These are phyloP conservation scores for Arthrobotrys iridis DNA, from an alignment of 2,329 filamentous ascomycete genomes.

Conservation along the genomic window DNA sequence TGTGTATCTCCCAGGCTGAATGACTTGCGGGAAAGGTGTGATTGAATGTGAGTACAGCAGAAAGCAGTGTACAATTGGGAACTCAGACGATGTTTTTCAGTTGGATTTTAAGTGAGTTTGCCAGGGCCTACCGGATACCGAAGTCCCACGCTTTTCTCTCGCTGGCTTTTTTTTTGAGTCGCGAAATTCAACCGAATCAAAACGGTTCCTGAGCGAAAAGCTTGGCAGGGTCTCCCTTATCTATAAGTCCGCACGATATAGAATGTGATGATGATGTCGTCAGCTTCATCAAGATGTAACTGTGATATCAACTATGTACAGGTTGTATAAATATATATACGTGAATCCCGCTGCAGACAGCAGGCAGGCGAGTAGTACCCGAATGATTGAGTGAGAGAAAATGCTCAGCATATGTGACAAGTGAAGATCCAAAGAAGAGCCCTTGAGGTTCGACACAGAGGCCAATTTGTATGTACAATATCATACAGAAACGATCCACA, in stretches of 20 bases:
- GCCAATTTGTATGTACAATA: conserved; percentile 26
- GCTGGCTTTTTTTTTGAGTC: conserved; percentile 4
- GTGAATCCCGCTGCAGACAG: conserved; percentile 15
- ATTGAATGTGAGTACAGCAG: background rate
- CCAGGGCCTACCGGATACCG: conserved; percentile 45
- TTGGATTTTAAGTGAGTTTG: conserved; percentile 6
- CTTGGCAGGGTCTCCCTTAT: conserved; percentile 34
- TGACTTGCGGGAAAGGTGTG: background rate
- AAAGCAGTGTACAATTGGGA: background rate
- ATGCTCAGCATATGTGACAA: conserved; percentile 43
- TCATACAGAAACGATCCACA: conserved; percentile 11
- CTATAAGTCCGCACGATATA: too few species aligned
- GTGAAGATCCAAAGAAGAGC: conserved; percentile 44
- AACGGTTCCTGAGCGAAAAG: conserved; percentile 11
- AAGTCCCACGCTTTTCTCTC: conserved; percentile 28
- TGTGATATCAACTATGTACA: conserved; percentile 50
- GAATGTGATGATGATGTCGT: too few species aligned
- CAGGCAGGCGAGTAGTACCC: background rate
- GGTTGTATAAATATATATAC: conserved; percentile 28
- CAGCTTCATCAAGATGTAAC: too few species aligned
- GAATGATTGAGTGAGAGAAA: background rate
- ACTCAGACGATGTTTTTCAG: conserved; percentile 1
- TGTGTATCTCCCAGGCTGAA: too few species aligned
- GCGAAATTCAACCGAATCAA: background rate
- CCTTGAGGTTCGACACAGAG: too few species aligned